phyloP scores from a whole-genome alignment of 495 filamentous ascomycete species.

The Penicillium longicatenatum region DNA sequence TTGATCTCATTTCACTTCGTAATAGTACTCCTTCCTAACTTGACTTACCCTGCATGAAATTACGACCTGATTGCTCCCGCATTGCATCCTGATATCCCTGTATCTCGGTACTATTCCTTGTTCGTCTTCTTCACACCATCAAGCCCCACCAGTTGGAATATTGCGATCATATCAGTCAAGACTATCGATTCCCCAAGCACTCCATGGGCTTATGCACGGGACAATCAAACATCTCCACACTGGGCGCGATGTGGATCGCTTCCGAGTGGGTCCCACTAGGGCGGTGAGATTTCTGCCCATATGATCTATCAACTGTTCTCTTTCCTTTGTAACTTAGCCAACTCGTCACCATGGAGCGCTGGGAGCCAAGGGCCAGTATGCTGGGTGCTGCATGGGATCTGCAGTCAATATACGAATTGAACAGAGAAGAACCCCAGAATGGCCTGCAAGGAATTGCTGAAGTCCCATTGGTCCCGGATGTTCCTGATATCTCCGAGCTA shows the following conservation, averaged over 20 bases:
- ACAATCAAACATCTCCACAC: too few relatives aligned
- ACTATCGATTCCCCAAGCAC: too few relatives aligned
- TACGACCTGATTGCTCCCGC: too few relatives aligned
- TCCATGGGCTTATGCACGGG: too few relatives aligned
- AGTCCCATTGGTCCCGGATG: not conserved
- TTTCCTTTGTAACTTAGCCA: not conserved
- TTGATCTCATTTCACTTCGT: not conserved
- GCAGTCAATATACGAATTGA: not conserved
- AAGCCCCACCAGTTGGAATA: too few relatives aligned
- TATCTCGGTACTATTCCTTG: too few relatives aligned
- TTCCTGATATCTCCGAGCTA: not conserved
- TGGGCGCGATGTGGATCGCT: not conserved
- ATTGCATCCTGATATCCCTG: too few relatives aligned
- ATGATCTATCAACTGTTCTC: not conserved
- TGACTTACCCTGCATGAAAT: not conserved
- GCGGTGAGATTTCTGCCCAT: conserved; percentile 9
- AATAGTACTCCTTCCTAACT: not conserved
- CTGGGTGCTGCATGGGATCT: not conserved
- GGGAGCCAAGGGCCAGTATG: not conserved
- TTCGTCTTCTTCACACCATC: too few relatives aligned
- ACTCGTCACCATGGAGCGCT: not conserved
- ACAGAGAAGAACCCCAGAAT: not conserved
- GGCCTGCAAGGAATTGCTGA: not conserved
- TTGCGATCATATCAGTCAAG: too few relatives aligned
- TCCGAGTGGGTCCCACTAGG: not conserved